A percentile compares a stretch with the other conserved stretches of the same genome.
phyloP scores from a whole-genome alignment of 1,139 yeast genomes.

The Diutina sp. region DNA sequence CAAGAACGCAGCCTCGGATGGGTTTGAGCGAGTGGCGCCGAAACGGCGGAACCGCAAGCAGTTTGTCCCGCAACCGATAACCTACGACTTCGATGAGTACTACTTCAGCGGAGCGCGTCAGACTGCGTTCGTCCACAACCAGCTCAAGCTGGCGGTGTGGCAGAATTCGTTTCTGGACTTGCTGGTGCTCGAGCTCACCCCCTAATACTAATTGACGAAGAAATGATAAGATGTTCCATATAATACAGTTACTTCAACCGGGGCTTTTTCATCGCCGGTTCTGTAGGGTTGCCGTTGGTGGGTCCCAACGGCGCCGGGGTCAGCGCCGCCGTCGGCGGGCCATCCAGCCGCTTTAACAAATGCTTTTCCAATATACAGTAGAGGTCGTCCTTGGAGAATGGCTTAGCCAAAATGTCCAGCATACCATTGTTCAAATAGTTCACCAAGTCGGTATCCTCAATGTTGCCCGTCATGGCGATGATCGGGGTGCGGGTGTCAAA shows the following conservation, averaged over 20 bases:
- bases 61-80: neutral
- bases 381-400: slow-evolving; percentile 77
- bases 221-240: neutral
- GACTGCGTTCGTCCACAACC: neutral
- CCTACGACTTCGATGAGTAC: neutral
- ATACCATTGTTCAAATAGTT: slow-evolving; percentile 80
- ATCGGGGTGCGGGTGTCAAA: slow-evolving; percentile 80
- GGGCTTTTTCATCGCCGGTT: neutral
- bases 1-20: neutral
- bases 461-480: slow-evolving; percentile 89
- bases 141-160: neutral
- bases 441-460: slow-evolving; percentile 67
- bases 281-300: neutral
- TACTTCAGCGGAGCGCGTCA: neutral
- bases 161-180: neutral
- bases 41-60: neutral
- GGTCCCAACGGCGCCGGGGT: neutral
- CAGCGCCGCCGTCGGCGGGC: neutral
- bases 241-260: slow-evolving; percentile 1
- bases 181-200: neutral
- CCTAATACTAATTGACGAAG: neutral
- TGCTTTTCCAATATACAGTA: slow-evolving; percentile 67
- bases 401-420: slow-evolving; percentile 86
- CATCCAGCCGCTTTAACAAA: slow-evolving; percentile 14
- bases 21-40: neutral